Percentiles rank a stretch among this genome's conserved stretches.
phyloP scores from a whole-genome alignment of 805 yeast species.

The Wickerhamomyces strasburgensis region DNA sequence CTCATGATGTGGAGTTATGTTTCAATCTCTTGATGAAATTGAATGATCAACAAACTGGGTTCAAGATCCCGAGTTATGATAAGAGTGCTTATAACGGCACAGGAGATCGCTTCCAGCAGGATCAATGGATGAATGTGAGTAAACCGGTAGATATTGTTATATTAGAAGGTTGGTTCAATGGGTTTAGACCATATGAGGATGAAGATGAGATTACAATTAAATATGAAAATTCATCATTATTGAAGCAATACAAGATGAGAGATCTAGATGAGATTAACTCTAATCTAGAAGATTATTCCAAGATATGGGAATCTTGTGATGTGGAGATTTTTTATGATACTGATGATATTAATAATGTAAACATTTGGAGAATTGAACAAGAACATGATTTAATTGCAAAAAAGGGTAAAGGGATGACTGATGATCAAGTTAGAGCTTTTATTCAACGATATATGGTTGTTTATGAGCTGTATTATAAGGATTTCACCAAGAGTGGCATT shows the following conservation, averaged over 20 bases:
- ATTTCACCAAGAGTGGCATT: conserved; percentile 31
- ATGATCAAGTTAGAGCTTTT: conserved; percentile 59
- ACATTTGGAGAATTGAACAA: conserved; percentile 66
- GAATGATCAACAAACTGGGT: conserved; percentile 22
- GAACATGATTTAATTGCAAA: conserved; percentile 54
- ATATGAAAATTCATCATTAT: conserved; percentile 17
- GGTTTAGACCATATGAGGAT: conserved; percentile 47
- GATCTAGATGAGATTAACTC: conserved; percentile 43
- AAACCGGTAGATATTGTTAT: conserved; percentile 57
- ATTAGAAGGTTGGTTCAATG: conserved; percentile 94
- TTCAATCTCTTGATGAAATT: conserved; percentile 31
- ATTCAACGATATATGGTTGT: conserved; percentile 85
- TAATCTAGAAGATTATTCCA: conserved; percentile 43
- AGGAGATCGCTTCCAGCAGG: conserved; percentile 62
- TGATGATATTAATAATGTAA: conserved; percentile 54
- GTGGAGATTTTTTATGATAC: conserved; percentile 61
- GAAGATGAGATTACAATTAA: conserved; percentile 18
- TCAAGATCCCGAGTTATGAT: conserved; percentile 66
- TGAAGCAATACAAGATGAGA: conserved; percentile 26
- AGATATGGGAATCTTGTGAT: conserved; percentile 55
- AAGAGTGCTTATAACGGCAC: conserved; percentile 65
- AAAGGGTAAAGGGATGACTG: conserved; percentile 77
- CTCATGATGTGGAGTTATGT: conserved; percentile 61
- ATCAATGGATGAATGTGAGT: conserved; percentile 33
- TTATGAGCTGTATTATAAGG: conserved; percentile 62